Base-by-base conservation (phyloP, 2,329 filamentous ascomycete species). In the Mycosphaerelloides madeirae region DNA sequence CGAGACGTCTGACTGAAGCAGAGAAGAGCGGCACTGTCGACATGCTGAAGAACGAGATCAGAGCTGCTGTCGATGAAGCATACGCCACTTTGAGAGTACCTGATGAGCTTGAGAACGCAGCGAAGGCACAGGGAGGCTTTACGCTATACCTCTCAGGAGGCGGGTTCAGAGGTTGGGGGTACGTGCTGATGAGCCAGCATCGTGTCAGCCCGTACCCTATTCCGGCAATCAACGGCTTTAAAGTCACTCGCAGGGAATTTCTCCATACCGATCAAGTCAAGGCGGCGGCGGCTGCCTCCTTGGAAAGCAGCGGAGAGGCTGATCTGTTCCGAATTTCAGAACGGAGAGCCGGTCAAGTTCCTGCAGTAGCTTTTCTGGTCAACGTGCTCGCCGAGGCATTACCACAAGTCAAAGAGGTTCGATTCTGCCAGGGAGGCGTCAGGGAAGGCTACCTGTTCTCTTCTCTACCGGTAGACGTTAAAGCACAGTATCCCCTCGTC, bases 161-260 rank as follows among this genome's bases (percentile, higher is more conserved):
- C 18, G 90, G 90, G 0, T 95, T 95, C 62, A 76, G 90, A 29
- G 90, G 90, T 13, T 95, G 94, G 74, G 90, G 89, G 6, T 94
- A 87, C 65, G 81, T 95, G 60, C 74, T 95, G 41, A 90, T 95
- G 84, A 82, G 85, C 61, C 77, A 79, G 54, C 85, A 91, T 57
- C 67, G 72, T 5, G 77, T 87, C 33, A 72, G 77, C 42, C 87
- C 87, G 0, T 96, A 95, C 63, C 90, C 90, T 0, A 85, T 95
- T 19, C 80, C 87, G 0, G 82, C 84, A 15, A 84, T 93, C 64
- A 90, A 89, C 50, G 83, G 85, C 2, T 95, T 93, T 65, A 78
- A 74, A 7, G 85, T 83, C 1, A 65, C 74, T 0, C 78, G 79
- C 9, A 60, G 70, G 3, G 70, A 77, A 2, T 94, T 95, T 59